Evolutionary conservation across 495 filamentous ascomycete species (phyloP), one percentile per base, ranked within the genome.

Genomic region (Neurospora tetraspora): DNA sequence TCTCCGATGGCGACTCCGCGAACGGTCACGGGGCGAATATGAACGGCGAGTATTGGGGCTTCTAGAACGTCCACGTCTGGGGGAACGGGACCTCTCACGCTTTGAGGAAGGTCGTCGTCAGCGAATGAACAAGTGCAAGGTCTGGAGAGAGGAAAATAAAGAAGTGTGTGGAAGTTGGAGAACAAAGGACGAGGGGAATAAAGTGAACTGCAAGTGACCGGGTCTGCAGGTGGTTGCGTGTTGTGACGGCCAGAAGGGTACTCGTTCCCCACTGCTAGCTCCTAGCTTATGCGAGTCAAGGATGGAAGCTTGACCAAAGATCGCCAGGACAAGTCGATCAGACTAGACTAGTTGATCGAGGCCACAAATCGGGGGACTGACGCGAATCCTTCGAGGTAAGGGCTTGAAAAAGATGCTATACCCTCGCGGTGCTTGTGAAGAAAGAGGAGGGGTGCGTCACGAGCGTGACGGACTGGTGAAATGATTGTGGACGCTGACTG

Each of bases 51-150:
- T 75, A 65, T 75, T 83, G 68, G 84, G 85, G 76, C 85, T 87
- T 73, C 86, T 80, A 73, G 86, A 88, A 76, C 85, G 85, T 76
- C 93, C 93, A 84, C 94, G 92, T 82, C 94, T 90, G 77, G 94
- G 94, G 74, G 93, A 96, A 82, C 94, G 93, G 83, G 94, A 96
- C 83, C 96, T 92, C 89, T 97, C 94, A 83, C 95, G 94, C 93
- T 97, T 88, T 72, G 78, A 80, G 47, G 68, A 65, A 34, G 47
- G 53, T 65, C 27, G 53, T 73, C 75, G 80, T 88, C 78, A 86
- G 86, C 79, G 75, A 80, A 59, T 78, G 74, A 72, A 43, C 39
- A 34, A 61, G 14, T 61, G 53, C 23, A 61, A 68, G 45, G 16
- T 9, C 31, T 70, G 45, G 8, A 14, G 36, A 36, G 27, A 36